Base-by-base conservation (phyloP, 164 flowering plant species). In the Malania oleifera region DNA sequence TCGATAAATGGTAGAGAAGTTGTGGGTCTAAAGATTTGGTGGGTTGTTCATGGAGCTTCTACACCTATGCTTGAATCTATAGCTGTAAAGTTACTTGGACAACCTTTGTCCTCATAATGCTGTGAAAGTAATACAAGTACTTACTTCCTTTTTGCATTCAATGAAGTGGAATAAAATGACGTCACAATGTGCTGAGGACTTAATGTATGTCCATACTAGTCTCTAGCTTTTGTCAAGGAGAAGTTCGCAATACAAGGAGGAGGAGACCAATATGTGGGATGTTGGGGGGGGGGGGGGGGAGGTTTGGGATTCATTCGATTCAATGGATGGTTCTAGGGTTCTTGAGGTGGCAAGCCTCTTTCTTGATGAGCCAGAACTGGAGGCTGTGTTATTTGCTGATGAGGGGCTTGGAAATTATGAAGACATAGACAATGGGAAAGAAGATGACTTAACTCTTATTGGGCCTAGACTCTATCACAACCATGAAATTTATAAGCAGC, bases 401-500 rank as follows among this genome's bases (percentile, higher is more conserved):
- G n/a, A n/a, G n/a, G n/a, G n/a, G n/a, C n/a, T n/a, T n/a, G n/a
- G n/a, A n/a, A n/a, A n/a, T n/a, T n/a, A n/a, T n/a, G n/a, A n/a
- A n/a, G n/a, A n/a, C n/a, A n/a, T n/a, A n/a, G n/a, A n/a, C n/a
- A n/a, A n/a, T n/a, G n/a, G n/a, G n/a, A n/a, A n/a, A n/a, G n/a
- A n/a, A n/a, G n/a, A n/a, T n/a, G n/a, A n/a, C n/a, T n/a, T n/a
- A n/a, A n/a, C n/a, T n/a, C n/a, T n/a, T n/a, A n/a, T n/a, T n/a
- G n/a, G n/a, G n/a, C n/a, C 15, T 56, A 11, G 48, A 19, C 20
- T 39, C 60, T 19, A 51, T n/a, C 25, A 53, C 66, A 27, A 69
- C 63, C 62, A 65, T 44, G 23, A 70, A 44, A 70, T 24, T 23
- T 28, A n/a, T 20, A 41, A 19, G 7, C 63, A 38, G 6, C 69